Conservation (phyloP, 73 alveolate species). For the Symbiodinium pilosum region DNA sequence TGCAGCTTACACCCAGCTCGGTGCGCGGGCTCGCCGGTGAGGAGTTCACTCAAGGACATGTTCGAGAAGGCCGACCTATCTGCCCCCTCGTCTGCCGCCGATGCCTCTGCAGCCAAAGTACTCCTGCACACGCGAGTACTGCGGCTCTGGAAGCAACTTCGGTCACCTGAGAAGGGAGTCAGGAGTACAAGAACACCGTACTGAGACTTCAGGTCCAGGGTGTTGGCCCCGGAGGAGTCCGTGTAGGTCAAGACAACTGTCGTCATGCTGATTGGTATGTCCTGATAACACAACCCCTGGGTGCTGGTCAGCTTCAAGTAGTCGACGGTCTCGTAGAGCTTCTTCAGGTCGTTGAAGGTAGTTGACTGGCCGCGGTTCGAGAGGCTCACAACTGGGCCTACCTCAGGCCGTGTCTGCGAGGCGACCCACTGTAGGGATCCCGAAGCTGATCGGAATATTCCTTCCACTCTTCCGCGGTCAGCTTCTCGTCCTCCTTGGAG, state of each 20-base stretch:
- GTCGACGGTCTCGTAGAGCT: slow-evolving; percentile 16
- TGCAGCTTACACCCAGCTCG: background rate
- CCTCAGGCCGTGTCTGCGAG: slow-evolving; percentile 1
- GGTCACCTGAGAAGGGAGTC: background rate
- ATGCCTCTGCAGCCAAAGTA: slow-evolving; percentile 16
- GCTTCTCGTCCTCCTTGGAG: background rate
- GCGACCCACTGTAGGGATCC: slow-evolving; percentile 14
- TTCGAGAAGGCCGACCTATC: background rate
- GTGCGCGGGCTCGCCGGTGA: background rate
- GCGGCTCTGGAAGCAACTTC: background rate
- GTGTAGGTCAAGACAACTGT: background rate
- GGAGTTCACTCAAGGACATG: background rate
- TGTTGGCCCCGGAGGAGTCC: slow-evolving; percentile 39
- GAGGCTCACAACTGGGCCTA: background rate
- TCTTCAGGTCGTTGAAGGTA: background rate
- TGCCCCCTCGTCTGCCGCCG: background rate
- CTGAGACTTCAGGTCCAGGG: background rate
- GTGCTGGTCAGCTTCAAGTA: background rate
- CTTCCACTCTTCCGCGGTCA: background rate
- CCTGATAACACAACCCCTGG: background rate
- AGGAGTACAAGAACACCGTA: background rate
- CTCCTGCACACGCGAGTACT: background rate
- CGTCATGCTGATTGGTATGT: background rate
- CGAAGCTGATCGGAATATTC: background rate
- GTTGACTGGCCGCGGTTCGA: background rate